Base-by-base conservation (phyloP, 345 rosid species). In the Populus alba region DNA sequence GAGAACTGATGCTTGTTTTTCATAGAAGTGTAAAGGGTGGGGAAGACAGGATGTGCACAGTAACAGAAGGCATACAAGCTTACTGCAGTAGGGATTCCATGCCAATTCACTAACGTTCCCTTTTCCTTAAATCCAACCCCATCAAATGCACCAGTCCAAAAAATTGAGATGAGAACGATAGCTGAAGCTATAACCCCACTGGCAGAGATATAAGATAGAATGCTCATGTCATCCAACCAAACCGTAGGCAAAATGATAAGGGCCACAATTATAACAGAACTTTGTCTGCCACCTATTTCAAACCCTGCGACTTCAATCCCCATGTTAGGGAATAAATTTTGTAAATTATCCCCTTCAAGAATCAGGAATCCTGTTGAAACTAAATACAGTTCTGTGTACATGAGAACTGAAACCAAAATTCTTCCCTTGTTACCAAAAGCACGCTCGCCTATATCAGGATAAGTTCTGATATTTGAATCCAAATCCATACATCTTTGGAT, bases 31-130 rank as follows among this genome's bases (percentile, higher is more conserved):
- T 95, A 95, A 3, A 95, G 85, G 12, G 93, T 91, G 6, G 98
- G 98, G 72, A 93, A 95, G 57, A 95, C 95, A 0, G 98, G 98
- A 80, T 95, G 98, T 1, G 97, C 98, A 31, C 98, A 92, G 22
- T 88, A 95, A 76, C 98, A 95, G 84, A 95, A 95, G n/a, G 91
- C 88, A 37, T 91, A 95, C 78, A 95, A 89, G 79, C 98, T 95
- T 63, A 95, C 84, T 1, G 98, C 90, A 12, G 93, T 92, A 3
- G 93, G 84, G 35, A 93, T 78, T 80, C 98, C 95, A 17, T 77
- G 80, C 88, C 82, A 82, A 49, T 89, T 85, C 31, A 95, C 45
- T 3, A 78, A 49, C 11, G 73, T 78, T 38, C 93, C 95, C 55
- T 73, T 83, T 7, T 86, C 86, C 18, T 82, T 84, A 68, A 90